These are phyloP conservation scores for Hypoxylon rubiginosum DNA, from an alignment of 2,329 filamentous ascomycete species.

Conservation along the genomic window DNA sequence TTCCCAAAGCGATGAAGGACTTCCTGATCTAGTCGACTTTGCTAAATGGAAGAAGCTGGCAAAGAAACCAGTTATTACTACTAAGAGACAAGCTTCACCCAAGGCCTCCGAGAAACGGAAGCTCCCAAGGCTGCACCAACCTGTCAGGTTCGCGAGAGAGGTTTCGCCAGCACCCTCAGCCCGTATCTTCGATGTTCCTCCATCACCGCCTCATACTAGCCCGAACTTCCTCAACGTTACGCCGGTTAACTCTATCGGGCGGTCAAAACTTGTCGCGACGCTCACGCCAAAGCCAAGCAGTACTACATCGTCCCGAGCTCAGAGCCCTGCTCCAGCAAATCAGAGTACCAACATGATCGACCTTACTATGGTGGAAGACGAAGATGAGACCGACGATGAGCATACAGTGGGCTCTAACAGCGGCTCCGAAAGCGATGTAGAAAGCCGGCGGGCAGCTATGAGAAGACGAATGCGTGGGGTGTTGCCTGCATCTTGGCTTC, in stretches of 20 bases:
- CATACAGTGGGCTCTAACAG: slow-evolving; percentile 31
- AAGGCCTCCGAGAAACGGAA: slow-evolving; percentile 47
- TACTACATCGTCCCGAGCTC: slow-evolving; percentile 44
- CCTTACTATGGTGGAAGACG: slow-evolving; percentile 44
- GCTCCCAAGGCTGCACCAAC: slow-evolving; percentile 40
- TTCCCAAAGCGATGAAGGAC: slow-evolving; percentile 51
- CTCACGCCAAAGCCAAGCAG: slow-evolving; percentile 51
- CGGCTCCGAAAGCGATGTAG: slow-evolving; percentile 58
- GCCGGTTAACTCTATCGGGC: slow-evolving; percentile 35
- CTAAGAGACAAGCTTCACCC: slow-evolving; percentile 49
- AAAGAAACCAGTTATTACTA: slow-evolving; percentile 20
- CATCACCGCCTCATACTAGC: slow-evolving; percentile 57
- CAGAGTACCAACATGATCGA: slow-evolving; percentile 43
- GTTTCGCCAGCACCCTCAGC: slow-evolving; percentile 34
- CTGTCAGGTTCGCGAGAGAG: slow-evolving; percentile 18
- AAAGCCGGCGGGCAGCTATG: slow-evolving; percentile 46
- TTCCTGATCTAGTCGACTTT: slow-evolving; percentile 51
- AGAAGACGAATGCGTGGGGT: slow-evolving; percentile 70
- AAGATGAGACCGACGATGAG: slow-evolving; percentile 33
- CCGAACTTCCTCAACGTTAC: slow-evolving; percentile 48
- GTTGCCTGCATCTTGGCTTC: slow-evolving; percentile 76
- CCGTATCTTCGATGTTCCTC: slow-evolving; percentile 54
- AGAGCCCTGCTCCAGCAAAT: slow-evolving; percentile 46
- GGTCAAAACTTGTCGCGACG: slow-evolving; percentile 25
- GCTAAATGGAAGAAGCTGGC: slow-evolving; percentile 48